Conservation (phyloP, 805 yeast species). For the Cephaloascus albidus region DNA sequence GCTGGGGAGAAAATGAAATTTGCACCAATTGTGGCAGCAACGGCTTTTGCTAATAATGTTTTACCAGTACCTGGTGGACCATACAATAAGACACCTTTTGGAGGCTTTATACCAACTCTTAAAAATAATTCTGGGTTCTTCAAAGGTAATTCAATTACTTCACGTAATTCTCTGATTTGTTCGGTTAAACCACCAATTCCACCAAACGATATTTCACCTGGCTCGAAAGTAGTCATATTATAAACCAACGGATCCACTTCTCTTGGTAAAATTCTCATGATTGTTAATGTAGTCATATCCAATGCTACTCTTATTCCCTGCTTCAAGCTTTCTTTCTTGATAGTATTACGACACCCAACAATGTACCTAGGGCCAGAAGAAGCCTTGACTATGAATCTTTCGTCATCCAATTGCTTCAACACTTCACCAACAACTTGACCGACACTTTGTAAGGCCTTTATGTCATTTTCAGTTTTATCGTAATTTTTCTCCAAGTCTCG, state of each 20-base stretch:
- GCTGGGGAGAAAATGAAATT: conserved; percentile 98
- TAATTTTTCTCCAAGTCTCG: conserved; percentile 76
- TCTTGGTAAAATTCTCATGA: conserved; percentile 94
- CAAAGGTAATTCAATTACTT: conserved; percentile 93
- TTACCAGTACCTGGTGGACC: conserved; percentile 99
- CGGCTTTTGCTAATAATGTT: conserved; percentile 92
- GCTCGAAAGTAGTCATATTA: conserved; percentile 96
- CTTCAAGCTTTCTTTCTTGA: conserved; percentile 71
- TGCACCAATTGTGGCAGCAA: conserved; percentile 97
- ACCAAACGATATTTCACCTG: conserved; percentile 92
- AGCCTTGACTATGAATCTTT: conserved; percentile 91
- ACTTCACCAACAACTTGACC: conserved; percentile 98
- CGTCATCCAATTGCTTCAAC: conserved; percentile 89
- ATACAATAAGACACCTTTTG: conserved; percentile 91
- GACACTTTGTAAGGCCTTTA: conserved; percentile 92
- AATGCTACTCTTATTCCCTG: conserved; percentile 95
- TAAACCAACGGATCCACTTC: conserved; percentile 98
- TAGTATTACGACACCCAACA: conserved; percentile 93
- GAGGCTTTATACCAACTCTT: conserved; percentile 97
- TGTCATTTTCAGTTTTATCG: conserved; percentile 93
- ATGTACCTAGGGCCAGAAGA: conserved; percentile 96
- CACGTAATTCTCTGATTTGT: conserved; percentile 93
- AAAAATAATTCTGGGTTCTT: conserved; percentile 94
- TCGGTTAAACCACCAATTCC: conserved; percentile 96
- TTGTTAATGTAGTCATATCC: conserved; percentile 95